These are phyloP conservation scores for Fomitopsis serialis DNA, from an alignment of 768 basidiomycete genomes.

Conservation along the genomic window DNA sequence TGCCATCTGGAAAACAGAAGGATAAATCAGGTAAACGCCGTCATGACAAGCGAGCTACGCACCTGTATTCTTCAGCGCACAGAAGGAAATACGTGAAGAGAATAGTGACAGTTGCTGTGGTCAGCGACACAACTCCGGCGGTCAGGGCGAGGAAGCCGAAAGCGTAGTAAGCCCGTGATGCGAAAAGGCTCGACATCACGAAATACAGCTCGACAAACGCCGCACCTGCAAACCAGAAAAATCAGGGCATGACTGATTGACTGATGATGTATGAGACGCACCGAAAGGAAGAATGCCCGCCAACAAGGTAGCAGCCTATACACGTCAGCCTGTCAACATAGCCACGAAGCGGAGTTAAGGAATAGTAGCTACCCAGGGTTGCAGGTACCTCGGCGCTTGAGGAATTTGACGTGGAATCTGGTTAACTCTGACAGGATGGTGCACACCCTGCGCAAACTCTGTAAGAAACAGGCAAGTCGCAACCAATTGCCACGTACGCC, in stretches of 20 bases:
- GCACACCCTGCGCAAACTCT: slow-evolving; percentile 43
- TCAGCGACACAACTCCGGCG: slow-evolving; percentile 74
- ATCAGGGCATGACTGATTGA: background rate
- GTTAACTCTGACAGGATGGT: slow-evolving; percentile 86
- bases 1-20: slow-evolving; percentile 64
- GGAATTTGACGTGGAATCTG: slow-evolving; percentile 97
- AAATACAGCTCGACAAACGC: slow-evolving; percentile 96
- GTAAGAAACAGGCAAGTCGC: background rate
- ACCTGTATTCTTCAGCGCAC: slow-evolving; percentile 94
- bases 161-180: slow-evolving; percentile 89
- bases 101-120: slow-evolving; percentile 88
- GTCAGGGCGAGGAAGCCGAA: slow-evolving; percentile 94
- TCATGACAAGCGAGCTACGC: slow-evolving; percentile 12
- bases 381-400: slow-evolving; percentile 77
- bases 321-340: slow-evolving; percentile 17
- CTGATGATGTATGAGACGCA: slow-evolving; percentile 24
- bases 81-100: slow-evolving; percentile 87
- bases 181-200: slow-evolving; percentile 86
- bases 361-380: slow-evolving; percentile 56
- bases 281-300: slow-evolving; percentile 91
- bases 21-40: too few species aligned
- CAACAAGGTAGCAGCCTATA: slow-evolving; percentile 64
- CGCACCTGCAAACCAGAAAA: slow-evolving; percentile 50
- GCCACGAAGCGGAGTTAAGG: background rate
- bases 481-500: slow-evolving; percentile 31